These are phyloP conservation scores for Xerophyta viscosa DNA, from an alignment of 106 monocot genomes.

Conservation along the genomic window DNA sequence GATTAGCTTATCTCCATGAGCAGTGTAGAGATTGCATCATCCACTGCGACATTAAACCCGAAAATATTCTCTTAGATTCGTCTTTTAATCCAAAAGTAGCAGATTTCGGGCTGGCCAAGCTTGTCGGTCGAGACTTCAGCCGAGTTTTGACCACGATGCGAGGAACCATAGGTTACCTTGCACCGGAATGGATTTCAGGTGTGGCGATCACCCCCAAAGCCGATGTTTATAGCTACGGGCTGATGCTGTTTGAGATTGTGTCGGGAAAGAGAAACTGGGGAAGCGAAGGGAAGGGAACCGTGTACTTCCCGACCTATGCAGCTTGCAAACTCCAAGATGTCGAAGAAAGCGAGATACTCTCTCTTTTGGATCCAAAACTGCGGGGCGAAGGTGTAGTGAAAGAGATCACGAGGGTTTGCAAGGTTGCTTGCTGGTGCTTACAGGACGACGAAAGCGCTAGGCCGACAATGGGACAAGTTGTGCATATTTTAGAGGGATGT, in stretches of 20 bases:
- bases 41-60: slow-evolving; percentile 39
- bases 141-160: slow-evolving; percentile 32
- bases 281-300: neutral
- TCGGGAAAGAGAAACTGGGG: slow-evolving; percentile 21
- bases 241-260: slow-evolving; percentile 36
- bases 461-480: too few relatives aligned
- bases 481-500: too few relatives aligned
- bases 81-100: slow-evolving; percentile 27
- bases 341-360: slow-evolving; percentile 19
- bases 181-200: slow-evolving; percentile 37
- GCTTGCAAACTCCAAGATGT: slow-evolving; percentile 10
- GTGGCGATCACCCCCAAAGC: slow-evolving; percentile 26
- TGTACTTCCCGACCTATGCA: slow-evolving; percentile 14
- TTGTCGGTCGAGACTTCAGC: slow-evolving; percentile 28
- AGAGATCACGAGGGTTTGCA: slow-evolving; percentile 16
- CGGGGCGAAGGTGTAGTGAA: slow-evolving; percentile 4
- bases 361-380: slow-evolving; percentile 18
- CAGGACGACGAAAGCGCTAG: too few relatives aligned
- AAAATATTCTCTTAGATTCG: slow-evolving; percentile 30
- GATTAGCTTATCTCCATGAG: slow-evolving; percentile 34
- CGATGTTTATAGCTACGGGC: slow-evolving; percentile 36
- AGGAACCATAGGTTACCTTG: slow-evolving; percentile 36
- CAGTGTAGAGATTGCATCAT: slow-evolving; percentile 33
- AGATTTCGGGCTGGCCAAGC: slow-evolving; percentile 36
- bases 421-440: too few relatives aligned